Evolutionary conservation across 1,284 basidiomycete genomes (phyloP), one percentile per base, ranked within the genome.

Genomic region (Naganishia liquefaciens): DNA sequence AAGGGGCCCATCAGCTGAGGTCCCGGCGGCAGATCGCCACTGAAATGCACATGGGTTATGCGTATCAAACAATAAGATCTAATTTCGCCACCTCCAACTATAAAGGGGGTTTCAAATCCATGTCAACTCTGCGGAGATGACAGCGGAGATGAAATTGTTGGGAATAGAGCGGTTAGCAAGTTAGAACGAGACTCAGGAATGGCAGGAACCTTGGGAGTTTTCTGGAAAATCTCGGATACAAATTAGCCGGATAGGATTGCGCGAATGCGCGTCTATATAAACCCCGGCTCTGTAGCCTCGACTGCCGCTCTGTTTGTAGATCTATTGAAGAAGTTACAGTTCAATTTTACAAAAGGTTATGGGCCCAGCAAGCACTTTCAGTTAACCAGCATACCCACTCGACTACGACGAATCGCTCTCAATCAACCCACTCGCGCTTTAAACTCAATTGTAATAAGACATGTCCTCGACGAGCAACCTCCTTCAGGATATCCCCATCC

Each of bases 321-420:
- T 44, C 42, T 44, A 44, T 44, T 5, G 17, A 44, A 21, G 42
- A 17, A 44, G 42, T 44, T 44, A 19, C 21, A 44, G 10, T 21
- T 19, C 42, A 44, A 21, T 44, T 50, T 21, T 50, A n/a, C 21
- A 50, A 50, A 5, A 50, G 47, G 47, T 50, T 50, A 50, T 50
- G 47, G 47, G 21, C 47, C 47, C 47, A 50, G 47, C 4, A 25
- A 50, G 47, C 47, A 27, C 47, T 5, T 50, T 23, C 42, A 44
- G 42, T 44, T 15, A 44, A 44, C 21, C 42, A 44, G 42, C 42
- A 17, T 44, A 44, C 17, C 42, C 42, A 44, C 42, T 44, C 21
- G 17, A 21, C 42, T 44, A 44, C 42, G 42, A 19, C 42, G 42
- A 6, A 19, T 17, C 21, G 6, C 15, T 44, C 42, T 44, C 42